Conservation (phyloP, 163 green algal genomes). For the Scenedesmus sp. region DNA sequence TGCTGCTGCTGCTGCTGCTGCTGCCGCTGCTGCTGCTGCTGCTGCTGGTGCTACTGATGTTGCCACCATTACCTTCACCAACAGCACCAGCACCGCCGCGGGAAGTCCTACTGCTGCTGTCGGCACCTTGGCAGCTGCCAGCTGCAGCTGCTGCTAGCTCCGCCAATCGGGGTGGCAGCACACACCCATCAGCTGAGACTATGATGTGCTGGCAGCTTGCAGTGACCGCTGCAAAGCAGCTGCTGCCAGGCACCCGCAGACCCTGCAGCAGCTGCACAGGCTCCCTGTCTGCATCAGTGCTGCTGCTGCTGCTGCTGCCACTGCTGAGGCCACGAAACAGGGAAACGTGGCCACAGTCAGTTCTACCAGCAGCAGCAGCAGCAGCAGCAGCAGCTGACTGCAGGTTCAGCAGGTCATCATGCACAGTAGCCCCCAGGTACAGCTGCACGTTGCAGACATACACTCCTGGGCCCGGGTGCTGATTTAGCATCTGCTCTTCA, state of each 20-base stretch:
- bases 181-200: background rate
- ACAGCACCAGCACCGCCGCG: background rate
- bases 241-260: background rate
- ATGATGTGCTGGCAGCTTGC: background rate
- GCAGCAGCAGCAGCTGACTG: background rate
- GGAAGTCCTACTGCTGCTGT: background rate
- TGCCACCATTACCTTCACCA: background rate
- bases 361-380: background rate
- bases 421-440: conserved; percentile 17
- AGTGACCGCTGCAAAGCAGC: background rate
- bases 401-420: conserved; percentile 45
- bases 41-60: conserved; percentile 7
- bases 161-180: background rate
- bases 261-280: background rate
- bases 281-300: background rate
- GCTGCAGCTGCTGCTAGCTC: background rate
- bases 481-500: conserved; percentile 20
- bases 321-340: background rate
- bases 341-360: no score
- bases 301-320: background rate
- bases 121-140: background rate
- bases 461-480: conserved; percentile 27
- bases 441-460: conserved; percentile 29
- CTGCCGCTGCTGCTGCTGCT: background rate
- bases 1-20: background rate